These are phyloP conservation scores for Durio zibethinus DNA, from an alignment of 345 rosid genomes.

Conservation along the genomic window DNA sequence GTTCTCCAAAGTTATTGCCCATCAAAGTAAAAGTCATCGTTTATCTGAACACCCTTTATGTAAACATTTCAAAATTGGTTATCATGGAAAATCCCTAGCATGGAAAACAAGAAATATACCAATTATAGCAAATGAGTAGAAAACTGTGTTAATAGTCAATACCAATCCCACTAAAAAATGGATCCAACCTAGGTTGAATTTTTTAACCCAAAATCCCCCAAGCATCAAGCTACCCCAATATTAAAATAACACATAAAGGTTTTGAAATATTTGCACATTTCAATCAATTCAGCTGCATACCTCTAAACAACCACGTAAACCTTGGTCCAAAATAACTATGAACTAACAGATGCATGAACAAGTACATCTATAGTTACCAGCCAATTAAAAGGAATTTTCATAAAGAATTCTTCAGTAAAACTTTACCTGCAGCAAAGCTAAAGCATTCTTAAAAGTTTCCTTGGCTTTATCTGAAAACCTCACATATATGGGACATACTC, in stretches of 20 bases:
- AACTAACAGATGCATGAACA: neutral
- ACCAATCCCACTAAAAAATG: neutral
- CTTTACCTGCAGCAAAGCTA: constrained; percentile 65
- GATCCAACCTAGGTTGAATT: neutral
- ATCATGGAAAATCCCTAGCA: neutral
- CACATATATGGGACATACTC: constrained; percentile 90
- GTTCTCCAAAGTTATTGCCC: too few relatives aligned
- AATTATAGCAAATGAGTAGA: neutral
- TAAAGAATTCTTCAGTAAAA: neutral
- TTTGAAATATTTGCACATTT: neutral
- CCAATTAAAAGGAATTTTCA: neutral
- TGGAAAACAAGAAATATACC: neutral
- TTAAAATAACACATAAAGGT: neutral
- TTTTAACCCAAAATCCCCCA: neutral
- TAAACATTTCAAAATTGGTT: neutral
- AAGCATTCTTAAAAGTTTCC: constrained; percentile 75
- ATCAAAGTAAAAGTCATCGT: neutral
- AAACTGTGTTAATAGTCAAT: neutral
- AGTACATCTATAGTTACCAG: neutral
- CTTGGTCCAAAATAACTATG: neutral
- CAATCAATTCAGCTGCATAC: neutral
- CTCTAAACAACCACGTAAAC: neutral
- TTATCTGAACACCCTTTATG: neutral
- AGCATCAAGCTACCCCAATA: neutral
- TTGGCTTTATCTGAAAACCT: constrained; percentile 93